These are phyloP conservation scores for Coemansia sp. DNA, from an alignment of 192 early-diverging fungal genomes.

Conservation along the genomic window DNA sequence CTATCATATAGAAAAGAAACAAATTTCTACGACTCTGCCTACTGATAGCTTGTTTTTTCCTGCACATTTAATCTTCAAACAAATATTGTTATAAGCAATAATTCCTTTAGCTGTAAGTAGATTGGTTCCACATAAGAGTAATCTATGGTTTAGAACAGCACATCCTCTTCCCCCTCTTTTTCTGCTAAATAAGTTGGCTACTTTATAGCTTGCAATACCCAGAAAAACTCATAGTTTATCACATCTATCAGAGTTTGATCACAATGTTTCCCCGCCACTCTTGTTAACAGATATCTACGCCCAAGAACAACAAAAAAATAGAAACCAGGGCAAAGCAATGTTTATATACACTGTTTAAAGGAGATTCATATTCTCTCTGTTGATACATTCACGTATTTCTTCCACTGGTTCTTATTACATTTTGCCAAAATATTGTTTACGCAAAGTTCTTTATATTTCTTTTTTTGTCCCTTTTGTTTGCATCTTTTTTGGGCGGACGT, in stretches of 20 bases:
- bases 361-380: neutral
- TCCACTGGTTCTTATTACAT: neutral
- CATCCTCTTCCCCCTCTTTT: no score
- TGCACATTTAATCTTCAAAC: neutral
- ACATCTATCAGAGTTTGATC: conserved; percentile 38
- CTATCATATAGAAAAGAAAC: neutral
- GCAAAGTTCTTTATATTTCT: neutral
- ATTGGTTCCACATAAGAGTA: no score
- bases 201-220: neutral
- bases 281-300: neutral
- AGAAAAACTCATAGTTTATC: conserved; percentile 12
- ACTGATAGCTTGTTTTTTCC: neutral
- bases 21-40: neutral
- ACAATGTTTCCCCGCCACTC: neutral
- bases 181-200: neutral
- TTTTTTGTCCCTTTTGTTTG: neutral
- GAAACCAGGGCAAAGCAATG: neutral
- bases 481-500: no score
- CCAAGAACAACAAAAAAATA: neutral
- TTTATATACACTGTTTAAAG: neutral
- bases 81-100: neutral
- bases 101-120: no score
- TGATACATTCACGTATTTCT: neutral
- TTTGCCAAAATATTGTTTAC: neutral
- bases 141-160: no score